These are phyloP conservation scores for Aethionema arabicum DNA, from an alignment of 345 rosid species.

Conservation along the genomic window DNA sequence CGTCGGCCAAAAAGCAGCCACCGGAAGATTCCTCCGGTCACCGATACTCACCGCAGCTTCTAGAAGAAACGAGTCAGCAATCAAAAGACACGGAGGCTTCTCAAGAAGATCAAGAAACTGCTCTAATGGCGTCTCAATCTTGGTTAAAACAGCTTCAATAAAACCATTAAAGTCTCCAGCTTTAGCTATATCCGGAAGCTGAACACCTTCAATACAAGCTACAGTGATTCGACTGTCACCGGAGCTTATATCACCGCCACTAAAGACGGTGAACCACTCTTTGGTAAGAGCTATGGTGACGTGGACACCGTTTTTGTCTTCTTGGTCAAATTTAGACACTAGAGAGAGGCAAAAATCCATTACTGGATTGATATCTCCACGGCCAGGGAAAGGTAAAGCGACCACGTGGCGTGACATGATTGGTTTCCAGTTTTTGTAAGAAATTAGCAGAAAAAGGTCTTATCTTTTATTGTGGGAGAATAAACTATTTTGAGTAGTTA, in stretches of 20 bases:
- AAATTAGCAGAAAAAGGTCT: no score
- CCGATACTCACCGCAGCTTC: constrained; percentile 35
- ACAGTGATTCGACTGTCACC: constrained; percentile 36
- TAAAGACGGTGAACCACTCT: constrained; percentile 52
- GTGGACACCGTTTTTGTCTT: constrained; percentile 20
- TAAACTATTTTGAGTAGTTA: no score
- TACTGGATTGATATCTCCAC: constrained; percentile 60
- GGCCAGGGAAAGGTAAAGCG: constrained; percentile 52
- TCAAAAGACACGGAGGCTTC: constrained; percentile 9
- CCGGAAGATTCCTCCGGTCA: constrained; percentile 40
- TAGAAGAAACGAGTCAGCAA: constrained; percentile 33
- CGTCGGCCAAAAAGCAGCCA: constrained; percentile 42
- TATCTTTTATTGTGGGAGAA: no score
- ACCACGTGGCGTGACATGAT: constrained; percentile 35
- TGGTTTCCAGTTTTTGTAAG: background rate
- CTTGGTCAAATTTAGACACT: constrained; percentile 24
- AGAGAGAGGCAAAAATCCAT: constrained; percentile 47
- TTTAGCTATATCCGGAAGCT: background rate
- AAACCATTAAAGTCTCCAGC: constrained; percentile 1
- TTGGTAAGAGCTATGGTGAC: constrained; percentile 53
- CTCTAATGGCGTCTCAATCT: constrained; percentile 39
- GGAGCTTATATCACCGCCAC: constrained; percentile 14
- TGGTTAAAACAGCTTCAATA: constrained; percentile 2
- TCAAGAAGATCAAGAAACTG: constrained; percentile 34
- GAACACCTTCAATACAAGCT: background rate